Conservation (phyloP, 768 basidiomycete species). For the Tulasnella calospora region DNA sequence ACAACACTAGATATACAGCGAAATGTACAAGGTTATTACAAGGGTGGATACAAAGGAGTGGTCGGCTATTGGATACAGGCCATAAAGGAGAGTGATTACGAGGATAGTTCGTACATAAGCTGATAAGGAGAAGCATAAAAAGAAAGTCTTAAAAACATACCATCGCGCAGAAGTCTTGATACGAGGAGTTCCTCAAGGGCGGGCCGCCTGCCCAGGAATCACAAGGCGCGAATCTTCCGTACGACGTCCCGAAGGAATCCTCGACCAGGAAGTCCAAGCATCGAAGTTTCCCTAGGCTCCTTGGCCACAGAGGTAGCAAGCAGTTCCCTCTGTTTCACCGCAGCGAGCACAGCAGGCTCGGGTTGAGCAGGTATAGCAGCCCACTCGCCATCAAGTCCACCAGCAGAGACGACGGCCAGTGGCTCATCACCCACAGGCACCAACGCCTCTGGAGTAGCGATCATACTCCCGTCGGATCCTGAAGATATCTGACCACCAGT, state of each 20-base stretch:
- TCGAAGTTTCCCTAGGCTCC: neutral
- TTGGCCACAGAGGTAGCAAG: neutral
- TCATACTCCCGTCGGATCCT: slow-evolving; percentile 16
- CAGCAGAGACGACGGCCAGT: slow-evolving; percentile 5
- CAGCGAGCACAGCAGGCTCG: neutral
- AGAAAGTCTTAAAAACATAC: neutral
- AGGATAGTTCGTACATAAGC: neutral
- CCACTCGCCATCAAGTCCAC: slow-evolving; percentile 22
- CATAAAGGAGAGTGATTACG: neutral
- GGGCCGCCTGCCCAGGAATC: neutral
- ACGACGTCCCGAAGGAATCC: slow-evolving; percentile 18
- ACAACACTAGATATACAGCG: neutral
- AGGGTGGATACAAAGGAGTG: neutral
- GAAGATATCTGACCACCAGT: neutral
- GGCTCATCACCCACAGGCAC: slow-evolving; percentile 13
- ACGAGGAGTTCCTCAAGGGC: neutral
- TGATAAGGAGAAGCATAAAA: neutral
- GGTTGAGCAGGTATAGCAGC: neutral
- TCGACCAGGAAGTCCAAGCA: neutral
- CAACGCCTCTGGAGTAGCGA: slow-evolving; percentile 12
- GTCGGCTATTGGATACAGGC: neutral
- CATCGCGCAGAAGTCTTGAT: neutral
- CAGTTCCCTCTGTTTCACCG: neutral
- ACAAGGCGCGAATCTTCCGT: slow-evolving; percentile 15
- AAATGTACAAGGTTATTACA: neutral